Evolutionary conservation across 192 early-diverging fungal genomes (phyloP).

Genomic region (Linnemannia elongata): DNA sequence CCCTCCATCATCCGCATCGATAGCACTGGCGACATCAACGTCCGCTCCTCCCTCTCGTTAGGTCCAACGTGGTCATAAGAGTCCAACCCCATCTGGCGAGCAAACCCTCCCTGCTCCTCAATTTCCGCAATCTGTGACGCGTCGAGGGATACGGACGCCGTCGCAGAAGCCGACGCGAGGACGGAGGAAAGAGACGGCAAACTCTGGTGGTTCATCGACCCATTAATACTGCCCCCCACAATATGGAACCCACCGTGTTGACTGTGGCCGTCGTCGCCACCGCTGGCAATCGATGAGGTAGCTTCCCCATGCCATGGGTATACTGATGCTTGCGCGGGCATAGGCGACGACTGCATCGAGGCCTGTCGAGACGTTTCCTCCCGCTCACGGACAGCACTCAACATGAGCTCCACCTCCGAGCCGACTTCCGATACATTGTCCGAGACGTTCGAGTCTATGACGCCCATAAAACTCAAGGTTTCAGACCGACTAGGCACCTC

Average conservation of each 20-base stretch:
- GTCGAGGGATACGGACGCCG: background rate
- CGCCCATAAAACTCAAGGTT: background rate
- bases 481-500: background rate
- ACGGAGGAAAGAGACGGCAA: background rate
- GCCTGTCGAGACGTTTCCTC: slow-evolving; percentile 27
- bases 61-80: slow-evolving; percentile 12
- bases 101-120: slow-evolving; percentile 22
- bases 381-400: slow-evolving; percentile 44
- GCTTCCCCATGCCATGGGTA: background rate
- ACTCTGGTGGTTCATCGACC: background rate
- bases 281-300: background rate
- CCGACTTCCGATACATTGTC: slow-evolving; percentile 41
- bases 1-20: slow-evolving; percentile 27
- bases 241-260: background rate
- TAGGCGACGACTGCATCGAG: slow-evolving; percentile 20
- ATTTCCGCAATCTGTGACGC: background rate
- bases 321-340: background rate
- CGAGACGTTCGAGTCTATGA: slow-evolving; percentile 7
- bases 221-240: background rate
- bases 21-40: slow-evolving; percentile 27
- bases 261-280: background rate
- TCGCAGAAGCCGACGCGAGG: background rate
- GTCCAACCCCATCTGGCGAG: slow-evolving; percentile 41
- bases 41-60: background rate
- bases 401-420: slow-evolving; percentile 46